Evolutionary conservation across 1,284 basidiomycete genomes (phyloP), one percentile per base, ranked within the genome.

Genomic region (Grifola frondosa): DNA sequence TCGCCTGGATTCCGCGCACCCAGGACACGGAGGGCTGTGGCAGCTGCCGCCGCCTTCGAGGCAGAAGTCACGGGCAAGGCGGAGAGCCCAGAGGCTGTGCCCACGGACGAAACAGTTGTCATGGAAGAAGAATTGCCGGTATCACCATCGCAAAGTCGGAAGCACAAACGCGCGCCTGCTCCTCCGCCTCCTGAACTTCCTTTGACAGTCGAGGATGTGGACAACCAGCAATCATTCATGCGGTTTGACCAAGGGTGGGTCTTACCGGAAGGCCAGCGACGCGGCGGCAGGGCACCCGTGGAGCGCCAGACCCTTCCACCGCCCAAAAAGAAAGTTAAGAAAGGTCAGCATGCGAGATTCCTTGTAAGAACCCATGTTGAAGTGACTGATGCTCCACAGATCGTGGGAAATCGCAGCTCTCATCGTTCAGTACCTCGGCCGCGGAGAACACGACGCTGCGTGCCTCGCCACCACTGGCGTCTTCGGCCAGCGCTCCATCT

Each of bases 211-310:
- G 74, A 83, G 6, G 71, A 82, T 30, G 80, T 97, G 17, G 87
- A 85, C 57, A 74, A 76, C 33, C 75, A 78, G 50, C 79, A 80
- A 42, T 86, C 86, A 28, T 97, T 96, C 73, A 79, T 73, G 59
- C 70, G 85, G 66, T 97, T 96, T 67, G 84, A 97, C 52, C 70
- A 74, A 16, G 93, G 93, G 2, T 97, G 93, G 93, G 91, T 96
- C 13, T 67, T 96, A 13, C 89, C 91, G 8, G 71, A 81, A 8
- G 89, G 85, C 22, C 76, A 79, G 32, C 78, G 80, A 53, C 73
- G 82, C 26, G 75, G 75, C 35, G 80, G 76, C 13, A 71, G 78
- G 19, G 62, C 67, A 19, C 62, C 69, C 7, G 50, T 72, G 7
- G 76, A 80, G 31, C 68, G 67, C 29, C 62, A 60, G 12, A 58